Evolutionary conservation across 2,329 filamentous ascomycete genomes (phyloP), one percentile per base, ranked within the genome.

Genomic region (Shiraia bambusicola): DNA sequence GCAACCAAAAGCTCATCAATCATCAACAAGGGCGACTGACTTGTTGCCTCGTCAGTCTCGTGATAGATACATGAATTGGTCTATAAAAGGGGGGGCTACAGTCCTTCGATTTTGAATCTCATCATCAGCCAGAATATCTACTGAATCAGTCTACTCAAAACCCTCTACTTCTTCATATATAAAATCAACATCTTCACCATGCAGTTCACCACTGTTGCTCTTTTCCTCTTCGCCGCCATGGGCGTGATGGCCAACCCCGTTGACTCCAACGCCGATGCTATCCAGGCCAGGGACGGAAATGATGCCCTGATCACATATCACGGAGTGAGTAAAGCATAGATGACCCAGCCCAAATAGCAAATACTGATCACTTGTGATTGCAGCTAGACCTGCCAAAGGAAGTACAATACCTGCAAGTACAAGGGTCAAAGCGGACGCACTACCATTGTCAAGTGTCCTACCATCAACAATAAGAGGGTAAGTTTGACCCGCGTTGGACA

Each of bases 161-260:
- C n/a, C n/a, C 8, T 28, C 8, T 19, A 25, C 8, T 12, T 12
- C 14, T 35, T 10, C 33, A 15, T 26, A 11, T 25, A 36, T 16
- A 7, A 16, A 5, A 7, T n/a, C 12, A 28, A 36, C 14, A 14
- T 24, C 11, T 28, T 36, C 24, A 36, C 5, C 10, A 36, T 36
- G 34, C 34, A 36, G 24, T 16, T 36, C 14, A 36, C 34, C 16
- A 15, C 34, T 17, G 24, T 26, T 36, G 34, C 34, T 13, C 13
- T 36, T 16, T 11, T 36, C 13, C 24, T 36, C 25, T 27, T 36
- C 13, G 13, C 34, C 12, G 34, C 24, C 14, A 17, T 36, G n/a
- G 24, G 34, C 24, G 34, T 15, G 17, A 26, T 36, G 17, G 34
- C 34, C 34, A 36, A 22, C 24, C 34, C 34, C 16, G 28, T 36